These are phyloP conservation scores for Psilocybe cubensis DNA, from an alignment of 768 basidiomycete genomes.

Conservation along the genomic window DNA sequence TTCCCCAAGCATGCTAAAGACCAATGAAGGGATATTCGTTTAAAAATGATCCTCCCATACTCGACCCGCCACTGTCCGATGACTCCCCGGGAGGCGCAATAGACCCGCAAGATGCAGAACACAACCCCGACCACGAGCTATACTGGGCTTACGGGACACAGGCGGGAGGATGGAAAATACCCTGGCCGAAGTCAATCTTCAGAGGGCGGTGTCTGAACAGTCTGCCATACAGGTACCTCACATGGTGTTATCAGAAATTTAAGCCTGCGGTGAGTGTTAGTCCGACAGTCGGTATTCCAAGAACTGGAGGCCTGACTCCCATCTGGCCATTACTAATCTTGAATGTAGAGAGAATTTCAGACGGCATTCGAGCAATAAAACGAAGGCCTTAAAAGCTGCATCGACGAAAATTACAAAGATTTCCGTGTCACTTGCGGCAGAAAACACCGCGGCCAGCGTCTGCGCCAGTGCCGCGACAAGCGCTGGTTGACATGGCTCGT, in stretches of 20 bases:
- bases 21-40: neutral
- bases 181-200: neutral
- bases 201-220: neutral
- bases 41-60: neutral
- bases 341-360: neutral
- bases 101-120: neutral
- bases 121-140: neutral
- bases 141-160: neutral
- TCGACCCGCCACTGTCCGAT: neutral
- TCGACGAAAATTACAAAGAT: too few relatives aligned
- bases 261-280: neutral
- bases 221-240: neutral
- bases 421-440: too few relatives aligned
- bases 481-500: too few relatives aligned
- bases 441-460: too few relatives aligned
- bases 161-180: neutral
- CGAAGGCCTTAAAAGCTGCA: too few relatives aligned
- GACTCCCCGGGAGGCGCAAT: neutral
- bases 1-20: too few relatives aligned
- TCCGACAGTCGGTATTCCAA: too few relatives aligned
- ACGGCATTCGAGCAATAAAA: neutral
- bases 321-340: neutral
- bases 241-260: neutral
- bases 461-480: too few relatives aligned
- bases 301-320: neutral